Evolutionary conservation across 257 asterid species (phyloP).

Genomic region (Haberlea rhodopensis): DNA sequence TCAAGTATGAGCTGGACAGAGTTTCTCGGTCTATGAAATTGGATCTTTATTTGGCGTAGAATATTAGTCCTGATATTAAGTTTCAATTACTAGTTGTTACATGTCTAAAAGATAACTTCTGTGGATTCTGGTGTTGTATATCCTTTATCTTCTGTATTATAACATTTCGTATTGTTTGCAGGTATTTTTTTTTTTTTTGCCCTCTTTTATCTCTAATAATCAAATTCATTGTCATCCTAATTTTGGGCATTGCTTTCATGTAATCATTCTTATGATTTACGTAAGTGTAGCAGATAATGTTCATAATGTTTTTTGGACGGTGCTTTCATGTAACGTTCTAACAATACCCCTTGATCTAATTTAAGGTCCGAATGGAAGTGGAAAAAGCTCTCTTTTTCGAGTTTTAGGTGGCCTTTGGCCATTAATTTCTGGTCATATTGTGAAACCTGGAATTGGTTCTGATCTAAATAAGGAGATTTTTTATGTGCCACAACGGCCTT

Average conservation of each 20-base stretch:
- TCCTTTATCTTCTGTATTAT: not conserved
- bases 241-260: too few species aligned
- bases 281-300: constrained; percentile 8
- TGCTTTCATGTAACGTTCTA: constrained; percentile 9
- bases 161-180: too few species aligned
- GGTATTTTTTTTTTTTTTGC: not conserved
- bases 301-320: constrained; percentile 15
- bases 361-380: constrained; percentile 99
- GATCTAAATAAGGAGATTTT: constrained; percentile 97
- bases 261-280: not conserved
- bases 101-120: not conserved
- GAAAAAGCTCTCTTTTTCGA: constrained; percentile 98
- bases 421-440: constrained; percentile 86
- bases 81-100: not conserved
- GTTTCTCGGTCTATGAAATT: not conserved
- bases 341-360: constrained; percentile 25
- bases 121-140: not conserved
- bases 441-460: constrained; percentile 98
- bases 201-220: too few species aligned
- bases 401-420: constrained; percentile 99
- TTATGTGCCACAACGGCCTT: constrained; percentile 99
- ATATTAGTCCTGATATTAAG: not conserved
- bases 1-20: not conserved
- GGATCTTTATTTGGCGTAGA: not conserved
- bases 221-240: too few species aligned